Percentiles rank a stretch among this genome's conserved stretches.
Evolutionary conservation across 768 basidiomycete species (phyloP).

Genomic region (Antrodiella citrinella): DNA sequence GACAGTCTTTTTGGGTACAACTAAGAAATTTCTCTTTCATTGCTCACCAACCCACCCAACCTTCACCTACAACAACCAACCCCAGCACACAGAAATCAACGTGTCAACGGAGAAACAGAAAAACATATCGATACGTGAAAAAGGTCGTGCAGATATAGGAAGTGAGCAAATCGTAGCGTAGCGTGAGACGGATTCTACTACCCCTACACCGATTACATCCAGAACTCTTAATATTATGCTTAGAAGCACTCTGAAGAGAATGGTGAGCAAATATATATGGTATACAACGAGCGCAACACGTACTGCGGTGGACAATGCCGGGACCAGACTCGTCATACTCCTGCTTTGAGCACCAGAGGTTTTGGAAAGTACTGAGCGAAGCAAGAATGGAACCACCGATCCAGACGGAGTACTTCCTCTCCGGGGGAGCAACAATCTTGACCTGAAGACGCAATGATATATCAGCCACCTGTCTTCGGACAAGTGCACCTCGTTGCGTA

Average conservation of each 20-base stretch:
- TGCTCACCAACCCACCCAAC: not conserved
- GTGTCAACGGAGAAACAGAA: not conserved
- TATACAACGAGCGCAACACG: slow-evolving; percentile 1
- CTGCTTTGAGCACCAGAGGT: slow-evolving; percentile 55
- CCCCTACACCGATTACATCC: slow-evolving; percentile 17
- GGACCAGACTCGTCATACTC: slow-evolving; percentile 54
- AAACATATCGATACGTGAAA: not conserved
- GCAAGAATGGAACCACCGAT: slow-evolving; percentile 44
- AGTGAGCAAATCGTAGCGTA: slow-evolving; percentile 17
- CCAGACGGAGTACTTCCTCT: slow-evolving; percentile 67
- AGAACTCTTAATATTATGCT: slow-evolving; percentile 15
- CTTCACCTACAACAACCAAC: not conserved
- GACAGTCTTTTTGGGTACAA: not conserved
- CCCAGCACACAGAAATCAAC: not conserved
- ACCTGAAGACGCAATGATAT: slow-evolving; percentile 22
- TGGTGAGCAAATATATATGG: slow-evolving; percentile 1
- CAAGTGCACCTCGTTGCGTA: slow-evolving; percentile 13
- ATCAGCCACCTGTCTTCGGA: slow-evolving; percentile 1
- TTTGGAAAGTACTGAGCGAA: slow-evolving; percentile 60
- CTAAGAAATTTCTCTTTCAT: not conserved
- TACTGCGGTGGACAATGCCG: slow-evolving; percentile 41
- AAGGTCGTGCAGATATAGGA: slow-evolving; percentile 2
- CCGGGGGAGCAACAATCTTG: slow-evolving; percentile 62
- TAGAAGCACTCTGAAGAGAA: slow-evolving; percentile 26
- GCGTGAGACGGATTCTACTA: slow-evolving; percentile 20